A percentile compares a stretch with the other conserved stretches of the same genome.
Conservation (phyloP, 331 rosid genomes). For the Telfairia occidentalis region DNA sequence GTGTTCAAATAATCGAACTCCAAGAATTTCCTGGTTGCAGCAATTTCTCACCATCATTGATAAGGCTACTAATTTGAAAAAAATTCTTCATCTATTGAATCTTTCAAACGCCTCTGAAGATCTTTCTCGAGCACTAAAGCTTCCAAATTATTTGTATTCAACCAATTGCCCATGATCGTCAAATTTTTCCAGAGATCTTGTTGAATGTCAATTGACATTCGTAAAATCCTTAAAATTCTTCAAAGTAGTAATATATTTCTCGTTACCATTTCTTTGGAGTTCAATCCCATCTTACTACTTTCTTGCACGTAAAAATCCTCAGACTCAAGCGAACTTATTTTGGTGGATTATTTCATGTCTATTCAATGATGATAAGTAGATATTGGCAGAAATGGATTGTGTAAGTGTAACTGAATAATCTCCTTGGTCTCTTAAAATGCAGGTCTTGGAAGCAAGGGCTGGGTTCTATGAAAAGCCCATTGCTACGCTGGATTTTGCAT, state of each 20-base stretch:
- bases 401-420: neutral
- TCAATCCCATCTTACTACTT: neutral
- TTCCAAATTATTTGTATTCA: neutral
- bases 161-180: neutral
- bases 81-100: too few species aligned
- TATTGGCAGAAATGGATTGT: neutral
- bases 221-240: neutral
- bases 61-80: neutral
- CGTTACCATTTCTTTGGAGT: neutral
- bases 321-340: neutral
- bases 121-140: neutral
- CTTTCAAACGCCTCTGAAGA: neutral
- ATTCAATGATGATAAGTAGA: neutral
- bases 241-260: neutral
- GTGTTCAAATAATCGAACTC: neutral
- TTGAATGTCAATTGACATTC: neutral
- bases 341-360: neutral
- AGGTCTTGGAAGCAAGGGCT: slow-evolving; percentile 91
- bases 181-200: neutral
- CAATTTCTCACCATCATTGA: neutral
- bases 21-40: neutral
- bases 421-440: slow-evolving; percentile 10
- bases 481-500: slow-evolving; percentile 96
- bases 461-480: slow-evolving; percentile 95
- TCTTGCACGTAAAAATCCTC: neutral